phyloP scores from a whole-genome alignment of 2,329 filamentous ascomycete genomes.

The Aureobasidium sp. region DNA sequence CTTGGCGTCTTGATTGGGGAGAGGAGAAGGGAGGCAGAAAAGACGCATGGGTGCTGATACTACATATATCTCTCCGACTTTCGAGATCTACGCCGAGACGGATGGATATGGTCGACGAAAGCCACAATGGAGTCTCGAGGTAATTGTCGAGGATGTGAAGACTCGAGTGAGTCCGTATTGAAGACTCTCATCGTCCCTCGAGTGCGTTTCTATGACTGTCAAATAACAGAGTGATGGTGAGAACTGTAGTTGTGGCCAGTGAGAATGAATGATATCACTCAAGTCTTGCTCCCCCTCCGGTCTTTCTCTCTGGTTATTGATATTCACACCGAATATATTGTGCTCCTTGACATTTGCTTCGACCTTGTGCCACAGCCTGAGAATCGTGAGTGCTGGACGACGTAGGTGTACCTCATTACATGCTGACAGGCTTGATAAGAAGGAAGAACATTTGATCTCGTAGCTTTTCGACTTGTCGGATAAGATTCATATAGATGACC shows the following conservation, averaged over 20 bases:
- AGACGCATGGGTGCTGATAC: neutral
- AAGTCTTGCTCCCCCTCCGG: neutral
- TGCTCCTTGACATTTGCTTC: neutral
- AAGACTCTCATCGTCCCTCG: neutral
- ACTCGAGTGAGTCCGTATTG: neutral
- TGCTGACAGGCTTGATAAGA: too few species aligned
- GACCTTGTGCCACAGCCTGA: neutral
- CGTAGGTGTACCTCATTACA: too few species aligned
- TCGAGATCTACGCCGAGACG: neutral
- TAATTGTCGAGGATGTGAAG: neutral
- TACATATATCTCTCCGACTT: neutral
- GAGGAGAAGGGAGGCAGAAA: neutral
- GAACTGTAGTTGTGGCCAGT: neutral
- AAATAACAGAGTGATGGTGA: neutral
- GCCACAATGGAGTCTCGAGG: neutral
- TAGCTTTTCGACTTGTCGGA: too few species aligned
- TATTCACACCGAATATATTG: neutral
- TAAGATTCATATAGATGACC: too few species aligned
- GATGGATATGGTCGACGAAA: neutral
- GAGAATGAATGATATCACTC: neutral
- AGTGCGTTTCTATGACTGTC: neutral
- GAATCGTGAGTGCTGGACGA: neutral
- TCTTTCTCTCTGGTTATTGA: neutral
- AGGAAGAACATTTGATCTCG: too few species aligned
- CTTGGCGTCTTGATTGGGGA: neutral